These are phyloP conservation scores for Hanseniaspora clermontiae DNA, from an alignment of 805 yeast species.

Conservation along the genomic window DNA sequence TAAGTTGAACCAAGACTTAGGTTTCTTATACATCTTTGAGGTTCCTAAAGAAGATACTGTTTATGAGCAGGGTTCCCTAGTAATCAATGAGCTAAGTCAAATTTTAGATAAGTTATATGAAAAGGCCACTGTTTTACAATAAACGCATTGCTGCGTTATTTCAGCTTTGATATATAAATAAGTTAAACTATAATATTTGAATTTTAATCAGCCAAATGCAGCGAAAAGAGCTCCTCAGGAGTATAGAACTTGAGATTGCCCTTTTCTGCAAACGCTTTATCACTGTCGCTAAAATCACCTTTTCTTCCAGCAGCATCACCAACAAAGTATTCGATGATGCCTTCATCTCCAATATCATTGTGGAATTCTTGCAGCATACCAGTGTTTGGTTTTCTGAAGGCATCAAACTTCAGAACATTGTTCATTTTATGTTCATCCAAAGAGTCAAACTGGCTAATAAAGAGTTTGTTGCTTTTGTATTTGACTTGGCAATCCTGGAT, in stretches of 20 bases:
- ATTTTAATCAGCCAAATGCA: neutral
- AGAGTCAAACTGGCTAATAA: neutral
- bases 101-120: slow-evolving; percentile 88
- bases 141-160: slow-evolving; percentile 14
- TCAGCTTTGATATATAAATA: no score
- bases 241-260: slow-evolving; percentile 42
- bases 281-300: slow-evolving; percentile 71
- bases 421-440: neutral
- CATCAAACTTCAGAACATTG: neutral
- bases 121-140: slow-evolving; percentile 77
- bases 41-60: slow-evolving; percentile 80
- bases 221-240: slow-evolving; percentile 57
- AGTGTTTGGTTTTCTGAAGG: slow-evolving; percentile 53
- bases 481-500: neutral
- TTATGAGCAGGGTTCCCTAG: slow-evolving; percentile 74
- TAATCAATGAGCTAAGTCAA: slow-evolving; percentile 71
- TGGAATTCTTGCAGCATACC: slow-evolving; percentile 64
- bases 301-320: slow-evolving; percentile 94
- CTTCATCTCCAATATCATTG: slow-evolving; percentile 24
- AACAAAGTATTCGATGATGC: slow-evolving; percentile 35
- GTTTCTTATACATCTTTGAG: slow-evolving; percentile 87
- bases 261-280: slow-evolving; percentile 51
- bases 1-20: slow-evolving; percentile 94
- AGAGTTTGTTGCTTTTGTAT: neutral
- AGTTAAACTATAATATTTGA: no score